phyloP scores from a whole-genome alignment of 2,329 filamentous ascomycete species.

The Thelonectria olida region DNA sequence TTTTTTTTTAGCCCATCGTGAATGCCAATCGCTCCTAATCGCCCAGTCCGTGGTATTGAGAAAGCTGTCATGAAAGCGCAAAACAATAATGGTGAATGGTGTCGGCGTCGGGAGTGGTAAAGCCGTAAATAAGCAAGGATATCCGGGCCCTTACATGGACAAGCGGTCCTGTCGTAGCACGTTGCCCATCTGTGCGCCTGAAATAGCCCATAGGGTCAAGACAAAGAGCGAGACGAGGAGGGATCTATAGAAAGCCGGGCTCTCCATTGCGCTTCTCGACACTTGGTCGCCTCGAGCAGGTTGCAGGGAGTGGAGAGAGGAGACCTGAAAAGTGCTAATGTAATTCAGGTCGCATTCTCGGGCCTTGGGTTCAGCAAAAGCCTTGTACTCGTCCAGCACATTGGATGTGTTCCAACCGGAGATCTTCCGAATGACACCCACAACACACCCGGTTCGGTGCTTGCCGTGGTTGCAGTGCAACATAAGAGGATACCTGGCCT shows the following conservation, averaged over 20 bases:
- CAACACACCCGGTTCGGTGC: constrained; percentile 91
- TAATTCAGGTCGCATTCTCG: constrained; percentile 70
- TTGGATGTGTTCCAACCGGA: constrained; percentile 71
- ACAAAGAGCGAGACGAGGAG: constrained; percentile 54
- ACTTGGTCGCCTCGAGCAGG: constrained; percentile 20
- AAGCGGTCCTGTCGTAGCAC: constrained; percentile 24
- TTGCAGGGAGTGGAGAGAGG: constrained; percentile 49
- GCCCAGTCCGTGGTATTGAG: constrained; percentile 10
- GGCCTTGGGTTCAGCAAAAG: constrained; percentile 69
- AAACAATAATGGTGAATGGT: constrained; percentile 8
- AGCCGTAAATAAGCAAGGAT: neutral
- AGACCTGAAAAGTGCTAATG: constrained; percentile 60
- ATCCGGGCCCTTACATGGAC: constrained; percentile 14
- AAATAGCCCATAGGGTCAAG: constrained; percentile 54
- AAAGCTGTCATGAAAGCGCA: constrained; percentile 11
- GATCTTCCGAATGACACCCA: constrained; percentile 79
- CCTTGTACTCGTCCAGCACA: constrained; percentile 78
- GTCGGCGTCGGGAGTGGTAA: neutral
- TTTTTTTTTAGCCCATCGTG: neutral
- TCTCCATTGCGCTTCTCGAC: constrained; percentile 37
- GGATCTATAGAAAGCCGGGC: constrained; percentile 52
- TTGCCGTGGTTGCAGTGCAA: constrained; percentile 96
- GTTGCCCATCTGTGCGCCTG: constrained; percentile 44
- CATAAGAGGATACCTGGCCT: constrained; percentile 79
- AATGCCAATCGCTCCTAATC: constrained; percentile 1